Percentiles rank a stretch among this genome's conserved stretches.
phyloP scores from a whole-genome alignment of 148 eudicot species.

The Camellia sinensis region DNA sequence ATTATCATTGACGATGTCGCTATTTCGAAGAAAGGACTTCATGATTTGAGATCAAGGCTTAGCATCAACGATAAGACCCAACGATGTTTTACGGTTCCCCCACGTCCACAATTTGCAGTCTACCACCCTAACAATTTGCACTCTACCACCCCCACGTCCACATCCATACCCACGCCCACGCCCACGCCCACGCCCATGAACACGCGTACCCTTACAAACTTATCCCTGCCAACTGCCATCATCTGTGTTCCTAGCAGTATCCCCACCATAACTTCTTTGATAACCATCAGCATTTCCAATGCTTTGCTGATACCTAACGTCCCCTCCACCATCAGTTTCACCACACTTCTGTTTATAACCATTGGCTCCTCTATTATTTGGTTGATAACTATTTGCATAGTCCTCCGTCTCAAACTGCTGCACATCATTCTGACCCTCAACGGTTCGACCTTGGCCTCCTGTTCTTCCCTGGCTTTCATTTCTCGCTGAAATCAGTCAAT shows the following conservation, averaged over 20 bases:
- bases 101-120: too few species aligned
- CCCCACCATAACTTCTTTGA: background rate
- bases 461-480: conserved; percentile 16
- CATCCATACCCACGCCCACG: too few species aligned
- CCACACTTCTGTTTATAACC: conserved; percentile 4
- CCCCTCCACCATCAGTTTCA: background rate
- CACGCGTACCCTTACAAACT: background rate
- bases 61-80: too few species aligned
- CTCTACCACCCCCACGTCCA: background rate
- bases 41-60: too few species aligned
- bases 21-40: too few species aligned
- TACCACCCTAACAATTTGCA: too few species aligned
- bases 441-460: conserved; percentile 17
- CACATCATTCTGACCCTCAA: conserved; percentile 1
- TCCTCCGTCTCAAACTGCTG: conserved; percentile 13
- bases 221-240: background rate
- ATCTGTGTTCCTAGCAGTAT: background rate
- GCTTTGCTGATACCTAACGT: background rate
- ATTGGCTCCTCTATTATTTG: background rate
- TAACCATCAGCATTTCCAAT: conserved; percentile 4
- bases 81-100: too few species aligned
- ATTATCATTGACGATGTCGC: too few species aligned
- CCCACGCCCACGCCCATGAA: too few species aligned
- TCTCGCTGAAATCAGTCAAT: conserved; percentile 15
- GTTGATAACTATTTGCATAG: background rate